Evolutionary conservation across 1,139 yeast genomes (phyloP).

Genomic region (Debaryomyces robertsiae): DNA sequence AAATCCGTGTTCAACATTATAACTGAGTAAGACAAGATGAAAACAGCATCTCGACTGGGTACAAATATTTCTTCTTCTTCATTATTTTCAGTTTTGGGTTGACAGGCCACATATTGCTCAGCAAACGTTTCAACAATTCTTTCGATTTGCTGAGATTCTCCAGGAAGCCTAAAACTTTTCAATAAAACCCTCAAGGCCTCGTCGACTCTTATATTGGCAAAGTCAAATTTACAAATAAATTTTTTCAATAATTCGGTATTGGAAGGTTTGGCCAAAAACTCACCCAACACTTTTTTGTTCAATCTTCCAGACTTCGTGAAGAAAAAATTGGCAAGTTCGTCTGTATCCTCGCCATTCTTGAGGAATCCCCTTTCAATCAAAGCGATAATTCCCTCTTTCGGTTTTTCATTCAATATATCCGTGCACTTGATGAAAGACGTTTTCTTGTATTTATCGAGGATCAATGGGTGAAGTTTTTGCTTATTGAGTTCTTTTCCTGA

Average conservation of each 20-base stretch:
- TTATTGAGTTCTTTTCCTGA: slow-evolving; percentile 19
- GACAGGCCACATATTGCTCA: slow-evolving; percentile 70
- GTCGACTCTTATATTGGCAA: slow-evolving; percentile 78
- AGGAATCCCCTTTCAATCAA: slow-evolving; percentile 68
- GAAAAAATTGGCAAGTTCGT: slow-evolving; percentile 74
- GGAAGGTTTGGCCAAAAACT: slow-evolving; percentile 75
- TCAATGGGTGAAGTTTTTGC: slow-evolving; percentile 29
- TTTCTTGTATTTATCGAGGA: slow-evolving; percentile 58
- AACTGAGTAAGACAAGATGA: slow-evolving; percentile 71
- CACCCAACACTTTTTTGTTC: slow-evolving; percentile 87
- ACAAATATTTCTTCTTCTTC: slow-evolving; percentile 44
- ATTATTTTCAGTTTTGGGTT: slow-evolving; percentile 23
- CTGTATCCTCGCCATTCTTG: slow-evolving; percentile 49
- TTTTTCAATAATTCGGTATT: slow-evolving; percentile 60
- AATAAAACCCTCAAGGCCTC: slow-evolving; percentile 86
- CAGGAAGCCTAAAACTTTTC: slow-evolving; percentile 88
- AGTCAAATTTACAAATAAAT: slow-evolving; percentile 75
- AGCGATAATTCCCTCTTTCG: slow-evolving; percentile 70
- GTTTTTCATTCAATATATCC: slow-evolving; percentile 71
- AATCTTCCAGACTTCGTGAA: slow-evolving; percentile 78
- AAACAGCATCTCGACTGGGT: slow-evolving; percentile 75
- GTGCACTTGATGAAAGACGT: slow-evolving; percentile 77
- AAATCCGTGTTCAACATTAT: slow-evolving; percentile 79
- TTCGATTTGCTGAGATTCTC: slow-evolving; percentile 96
- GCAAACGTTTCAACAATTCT: slow-evolving; percentile 88